Percentiles rank a stretch among this genome's conserved stretches.
phyloP scores from a whole-genome alignment of 2,329 filamentous ascomycete genomes.

The Aspergillus neotritici region DNA sequence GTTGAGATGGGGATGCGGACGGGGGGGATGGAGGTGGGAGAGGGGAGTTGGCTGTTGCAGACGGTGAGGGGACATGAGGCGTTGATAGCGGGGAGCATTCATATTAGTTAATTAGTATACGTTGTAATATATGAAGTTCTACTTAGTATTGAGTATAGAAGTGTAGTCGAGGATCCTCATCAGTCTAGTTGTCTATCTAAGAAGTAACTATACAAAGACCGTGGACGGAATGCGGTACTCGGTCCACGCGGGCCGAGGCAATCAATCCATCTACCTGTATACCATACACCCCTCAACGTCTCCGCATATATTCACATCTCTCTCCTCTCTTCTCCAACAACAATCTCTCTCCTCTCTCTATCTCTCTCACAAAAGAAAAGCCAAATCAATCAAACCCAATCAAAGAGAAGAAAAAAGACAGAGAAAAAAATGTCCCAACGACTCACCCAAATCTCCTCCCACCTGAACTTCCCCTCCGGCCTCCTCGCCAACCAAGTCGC shows the following conservation, averaged over 20 bases:
- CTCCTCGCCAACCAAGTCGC: constrained; percentile 74
- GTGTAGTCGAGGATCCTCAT: too few species aligned
- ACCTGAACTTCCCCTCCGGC: constrained; percentile 77
- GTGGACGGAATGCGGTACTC: constrained; percentile 3
- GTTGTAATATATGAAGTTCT: too few species aligned
- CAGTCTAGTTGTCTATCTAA: constrained; percentile 15
- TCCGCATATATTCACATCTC: constrained; percentile 10
- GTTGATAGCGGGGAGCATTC: constrained; percentile 10
- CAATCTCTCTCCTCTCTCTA: constrained; percentile 4
- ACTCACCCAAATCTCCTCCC: constrained; percentile 65
- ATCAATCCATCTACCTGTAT: constrained; percentile 7
- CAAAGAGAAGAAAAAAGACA: constrained; percentile 3
- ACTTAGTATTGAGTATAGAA: too few species aligned
- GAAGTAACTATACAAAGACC: constrained; percentile 25
- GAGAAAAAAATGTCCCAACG: constrained; percentile 44
- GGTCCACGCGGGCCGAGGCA: constrained; percentile 9
- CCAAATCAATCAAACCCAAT: background rate
- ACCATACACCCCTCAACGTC: constrained; percentile 1
- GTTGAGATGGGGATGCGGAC: constrained; percentile 7
- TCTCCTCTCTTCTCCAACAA: constrained; percentile 4
- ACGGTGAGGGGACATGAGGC: constrained; percentile 26
- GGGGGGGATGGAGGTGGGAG: constrained; percentile 4
- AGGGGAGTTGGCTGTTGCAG: constrained; percentile 21
- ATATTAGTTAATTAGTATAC: too few species aligned
- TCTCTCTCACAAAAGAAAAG: background rate